A percentile compares a stretch with the other conserved stretches of the same genome.
phyloP scores from a whole-genome alignment of 148 eudicot genomes.

The Persicaria maculosa region DNA sequence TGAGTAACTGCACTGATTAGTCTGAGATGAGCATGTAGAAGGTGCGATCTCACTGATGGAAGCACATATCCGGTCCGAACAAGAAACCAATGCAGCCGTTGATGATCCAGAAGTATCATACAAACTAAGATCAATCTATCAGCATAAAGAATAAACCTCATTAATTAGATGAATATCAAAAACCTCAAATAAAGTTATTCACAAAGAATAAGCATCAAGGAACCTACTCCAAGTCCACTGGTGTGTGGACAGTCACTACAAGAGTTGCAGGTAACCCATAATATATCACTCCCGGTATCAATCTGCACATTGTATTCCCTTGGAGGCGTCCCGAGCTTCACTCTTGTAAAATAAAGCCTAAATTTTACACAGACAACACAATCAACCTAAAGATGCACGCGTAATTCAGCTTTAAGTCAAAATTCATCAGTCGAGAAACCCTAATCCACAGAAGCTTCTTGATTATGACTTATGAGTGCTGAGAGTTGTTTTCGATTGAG shows the following conservation, averaged over 20 bases:
- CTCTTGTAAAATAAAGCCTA: constrained; percentile 84
- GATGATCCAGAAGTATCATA: constrained; percentile 69
- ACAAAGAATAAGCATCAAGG: constrained; percentile 11
- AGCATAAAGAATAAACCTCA: constrained; percentile 14
- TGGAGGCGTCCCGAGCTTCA: constrained; percentile 86
- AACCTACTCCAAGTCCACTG: constrained; percentile 86
- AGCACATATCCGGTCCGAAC: constrained; percentile 70
- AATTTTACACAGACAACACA: constrained; percentile 16
- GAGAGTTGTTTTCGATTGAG: background rate
- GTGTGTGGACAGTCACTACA: constrained; percentile 73
- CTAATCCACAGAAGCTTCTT: background rate
- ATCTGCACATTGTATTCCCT: constrained; percentile 96
- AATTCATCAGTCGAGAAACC: background rate
- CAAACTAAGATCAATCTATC: constrained; percentile 75
- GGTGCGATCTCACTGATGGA: constrained; percentile 48
- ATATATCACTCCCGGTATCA: constrained; percentile 92
- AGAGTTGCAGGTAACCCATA: constrained; percentile 86
- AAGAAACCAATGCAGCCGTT: constrained; percentile 58
- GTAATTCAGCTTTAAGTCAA: background rate
- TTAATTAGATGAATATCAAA: constrained; percentile 9
- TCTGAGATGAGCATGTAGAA: constrained; percentile 52
- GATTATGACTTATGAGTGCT: background rate
- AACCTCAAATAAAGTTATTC: background rate
- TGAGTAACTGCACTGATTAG: constrained; percentile 60
- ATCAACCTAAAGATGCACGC: background rate